Conservation (phyloP, 106 monocot genomes). For the Acorus gramineus region DNA sequence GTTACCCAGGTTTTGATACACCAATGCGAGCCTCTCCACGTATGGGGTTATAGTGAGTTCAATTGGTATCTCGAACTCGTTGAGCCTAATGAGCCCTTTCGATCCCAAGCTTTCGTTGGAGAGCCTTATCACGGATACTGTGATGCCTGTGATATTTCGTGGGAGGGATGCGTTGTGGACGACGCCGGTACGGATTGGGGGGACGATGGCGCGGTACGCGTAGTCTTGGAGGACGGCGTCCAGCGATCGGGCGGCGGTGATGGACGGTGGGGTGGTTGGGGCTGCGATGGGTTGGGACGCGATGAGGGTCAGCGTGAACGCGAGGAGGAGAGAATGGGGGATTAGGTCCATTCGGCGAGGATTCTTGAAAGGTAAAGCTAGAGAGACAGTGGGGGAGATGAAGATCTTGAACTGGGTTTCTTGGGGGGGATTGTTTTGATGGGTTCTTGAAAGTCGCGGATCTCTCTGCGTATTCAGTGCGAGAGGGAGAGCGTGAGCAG, state of each 20-base stretch:
- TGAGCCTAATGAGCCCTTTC: constrained; percentile 41
- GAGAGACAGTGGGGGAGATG: too few relatives aligned
- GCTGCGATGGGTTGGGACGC: constrained; percentile 12
- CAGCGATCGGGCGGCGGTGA: constrained; percentile 23
- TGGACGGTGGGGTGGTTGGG: constrained; percentile 8
- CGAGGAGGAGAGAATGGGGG: too few relatives aligned
- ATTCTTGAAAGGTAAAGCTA: too few relatives aligned
- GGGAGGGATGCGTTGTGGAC: constrained; percentile 37
- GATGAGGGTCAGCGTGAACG: constrained; percentile 3
- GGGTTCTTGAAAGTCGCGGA: too few relatives aligned
- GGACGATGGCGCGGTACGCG: constrained; percentile 53
- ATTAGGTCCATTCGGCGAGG: too few relatives aligned
- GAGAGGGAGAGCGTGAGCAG: too few relatives aligned
- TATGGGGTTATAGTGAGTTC: constrained; percentile 58
- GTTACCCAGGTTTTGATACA: constrained; percentile 83
- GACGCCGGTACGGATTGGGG: constrained; percentile 50
- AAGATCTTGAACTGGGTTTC: too few relatives aligned
- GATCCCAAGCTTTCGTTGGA: constrained; percentile 63
- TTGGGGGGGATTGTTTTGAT: too few relatives aligned
- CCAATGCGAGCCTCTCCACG: constrained; percentile 61
- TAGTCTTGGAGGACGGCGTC: constrained; percentile 72
- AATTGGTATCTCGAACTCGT: constrained; percentile 54
- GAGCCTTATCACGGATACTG: constrained; percentile 45
- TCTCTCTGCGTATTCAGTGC: too few relatives aligned
- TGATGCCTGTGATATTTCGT: constrained; percentile 56